A percentile compares a stretch with the other conserved stretches of the same genome.
Evolutionary conservation across 306 rosid genomes (phyloP).

Genomic region (Vigna radiata): DNA sequence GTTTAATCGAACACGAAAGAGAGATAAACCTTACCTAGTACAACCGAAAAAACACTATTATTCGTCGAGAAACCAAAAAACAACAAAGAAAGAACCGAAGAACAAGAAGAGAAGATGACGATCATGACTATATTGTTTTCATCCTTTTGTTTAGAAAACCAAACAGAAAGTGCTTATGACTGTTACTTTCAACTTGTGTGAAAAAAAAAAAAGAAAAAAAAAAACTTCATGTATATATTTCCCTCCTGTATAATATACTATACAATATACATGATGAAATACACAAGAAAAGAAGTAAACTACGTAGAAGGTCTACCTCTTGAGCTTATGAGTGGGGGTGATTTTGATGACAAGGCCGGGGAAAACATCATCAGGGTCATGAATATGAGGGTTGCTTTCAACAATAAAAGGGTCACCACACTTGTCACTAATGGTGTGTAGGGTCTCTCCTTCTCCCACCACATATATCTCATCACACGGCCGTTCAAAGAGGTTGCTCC

Average conservation of each 20-base stretch:
- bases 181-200: not conserved
- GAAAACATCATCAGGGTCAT: conserved; percentile 92
- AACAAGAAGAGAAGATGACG: not conserved
- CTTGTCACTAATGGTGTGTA: conserved; percentile 89
- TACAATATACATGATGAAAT: conserved; percentile 1
- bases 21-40: conserved; percentile 1
- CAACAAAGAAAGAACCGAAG: not conserved
- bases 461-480: conserved; percentile 68
- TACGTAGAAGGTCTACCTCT: not conserved
- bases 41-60: conserved; percentile 8
- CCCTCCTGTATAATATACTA: conserved; percentile 12
- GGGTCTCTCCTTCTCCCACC: conserved; percentile 89
- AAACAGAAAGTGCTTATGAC: conserved; percentile 19
- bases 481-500: conserved; percentile 45
- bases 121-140: not conserved
- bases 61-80: not conserved
- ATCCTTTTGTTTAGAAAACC: conserved; percentile 28
- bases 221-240: not conserved
- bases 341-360: conserved; percentile 93
- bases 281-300: not conserved
- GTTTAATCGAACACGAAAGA: not conserved
- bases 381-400: conserved; percentile 88
- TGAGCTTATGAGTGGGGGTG: conserved; percentile 38
- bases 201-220: not conserved
- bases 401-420: conserved; percentile 83